phyloP scores from a whole-genome alignment of 441 rosid species.

The Cnidoscolus chayamansa region DNA sequence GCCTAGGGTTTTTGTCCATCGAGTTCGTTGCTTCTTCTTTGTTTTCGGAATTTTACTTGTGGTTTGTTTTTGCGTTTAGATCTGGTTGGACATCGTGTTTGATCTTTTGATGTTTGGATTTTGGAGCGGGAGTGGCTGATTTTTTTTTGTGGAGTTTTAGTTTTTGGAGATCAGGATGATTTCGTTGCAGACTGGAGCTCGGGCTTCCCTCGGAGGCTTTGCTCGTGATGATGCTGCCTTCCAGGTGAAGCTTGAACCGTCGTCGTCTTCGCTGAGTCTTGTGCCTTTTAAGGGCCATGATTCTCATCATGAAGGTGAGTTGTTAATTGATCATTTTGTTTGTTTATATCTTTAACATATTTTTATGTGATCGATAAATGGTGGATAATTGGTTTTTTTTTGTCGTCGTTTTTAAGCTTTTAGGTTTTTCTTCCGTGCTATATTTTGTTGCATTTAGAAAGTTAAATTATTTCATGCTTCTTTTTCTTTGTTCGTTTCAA shows the following conservation, averaged over 20 bases:
- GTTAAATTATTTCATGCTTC: no score
- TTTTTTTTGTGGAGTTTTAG: neutral
- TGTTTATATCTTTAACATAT: neutral
- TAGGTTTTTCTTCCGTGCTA: neutral
- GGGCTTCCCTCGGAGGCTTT: constrained; percentile 36
- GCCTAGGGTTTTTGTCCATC: constrained; percentile 29
- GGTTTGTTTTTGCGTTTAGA: constrained; percentile 21
- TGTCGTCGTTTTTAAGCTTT: neutral
- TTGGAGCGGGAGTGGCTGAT: constrained; percentile 28
- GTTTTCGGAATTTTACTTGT: neutral
- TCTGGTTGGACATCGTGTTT: constrained; percentile 25
- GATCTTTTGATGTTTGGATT: constrained; percentile 17
- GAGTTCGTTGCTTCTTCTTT: constrained; percentile 19
- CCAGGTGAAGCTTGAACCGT: constrained; percentile 47
- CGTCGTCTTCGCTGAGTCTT: constrained; percentile 46
- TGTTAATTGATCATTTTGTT: neutral
- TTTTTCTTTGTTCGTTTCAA: no score
- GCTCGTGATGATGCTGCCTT: constrained; percentile 45
- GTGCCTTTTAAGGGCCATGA: constrained; percentile 47
- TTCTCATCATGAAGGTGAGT: constrained; percentile 61
- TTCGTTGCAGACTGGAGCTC: constrained; percentile 53
- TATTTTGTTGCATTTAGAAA: neutral
- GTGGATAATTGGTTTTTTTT: neutral
- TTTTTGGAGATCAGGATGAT: constrained; percentile 42
- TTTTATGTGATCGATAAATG: neutral